Base-by-base conservation (phyloP, 2,329 filamentous ascomycete genomes). In the Talaromyces atroroseus region DNA sequence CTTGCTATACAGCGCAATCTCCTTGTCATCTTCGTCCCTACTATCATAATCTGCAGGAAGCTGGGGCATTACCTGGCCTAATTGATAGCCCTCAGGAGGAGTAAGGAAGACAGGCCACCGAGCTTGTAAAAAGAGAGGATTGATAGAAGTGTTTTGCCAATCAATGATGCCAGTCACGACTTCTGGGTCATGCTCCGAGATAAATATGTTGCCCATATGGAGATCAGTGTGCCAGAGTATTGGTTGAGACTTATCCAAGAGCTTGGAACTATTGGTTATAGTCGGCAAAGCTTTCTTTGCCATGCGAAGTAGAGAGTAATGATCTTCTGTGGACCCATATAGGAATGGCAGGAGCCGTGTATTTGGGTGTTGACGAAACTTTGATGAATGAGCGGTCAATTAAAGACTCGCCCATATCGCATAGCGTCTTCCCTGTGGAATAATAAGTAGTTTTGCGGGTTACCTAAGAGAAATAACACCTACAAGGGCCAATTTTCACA, bases 401-500 rank as follows among this genome's bases (percentile, higher is more conserved):
- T 68, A 65, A 49, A 64, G 50, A 14, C 65, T 70, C 51, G 72
- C 64, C 23, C 70, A 71, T 44, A 18, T 57, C 57, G 63, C 64
- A 61, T 71, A 74, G 12, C 65, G 64, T 42, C 67, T 58, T 58
- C 67, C 68, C 71, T 71, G 59, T 29, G 29, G 38, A 16, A 32
- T 6, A 65, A 52, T 60, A 64, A 59, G 58, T 58, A 53, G 61
- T 24, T 18, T 57, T 40, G n/a, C 34, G 8, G 24, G 51, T 61
- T 46, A 48, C 24, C 45, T 18, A 45, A n/a, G 49, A 46, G 51
- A 51, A 52, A 56, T 45, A 49, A 61, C 3, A 34, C 68, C 67
- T 64, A 73, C 72, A 74, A 59, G 71, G 70, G 34, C 71, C 72
- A 64, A 67, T 58, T 53, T 72, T 65, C 52, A 66, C 67, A 11